Evolutionary conservation across 345 rosid genomes (phyloP).

Genomic region (Pistacia integerrima): DNA sequence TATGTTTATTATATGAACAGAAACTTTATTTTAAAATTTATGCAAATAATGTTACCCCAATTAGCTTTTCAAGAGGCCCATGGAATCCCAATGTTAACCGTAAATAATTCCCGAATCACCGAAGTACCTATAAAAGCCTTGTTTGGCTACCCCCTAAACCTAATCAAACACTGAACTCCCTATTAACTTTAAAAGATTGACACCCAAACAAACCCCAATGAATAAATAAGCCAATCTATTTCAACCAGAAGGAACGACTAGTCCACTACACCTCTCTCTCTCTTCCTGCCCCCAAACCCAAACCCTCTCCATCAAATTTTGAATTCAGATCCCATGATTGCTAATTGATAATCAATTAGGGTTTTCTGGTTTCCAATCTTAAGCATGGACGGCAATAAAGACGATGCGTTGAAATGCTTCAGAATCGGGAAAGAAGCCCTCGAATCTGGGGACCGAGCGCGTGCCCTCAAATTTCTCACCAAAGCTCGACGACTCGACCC

Average conservation of each 20-base stretch:
- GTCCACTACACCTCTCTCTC: neutral
- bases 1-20: too few relatives aligned
- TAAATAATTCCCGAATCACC: too few relatives aligned
- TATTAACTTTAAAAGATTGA: neutral
- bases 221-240: neutral
- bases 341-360: neutral
- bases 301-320: neutral
- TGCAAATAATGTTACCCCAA: too few relatives aligned
- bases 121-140: neutral
- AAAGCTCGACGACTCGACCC: constrained; percentile 99
- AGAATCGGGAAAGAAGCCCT: constrained; percentile 76
- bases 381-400: constrained; percentile 91
- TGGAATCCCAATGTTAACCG: too few relatives aligned
- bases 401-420: constrained; percentile 86
- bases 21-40: too few relatives aligned
- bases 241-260: neutral
- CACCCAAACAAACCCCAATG: constrained; percentile 16
- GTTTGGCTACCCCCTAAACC: neutral
- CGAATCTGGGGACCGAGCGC: constrained; percentile 71
- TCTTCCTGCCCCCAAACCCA: neutral
- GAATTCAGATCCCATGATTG: constrained; percentile 1
- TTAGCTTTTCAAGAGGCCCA: too few relatives aligned
- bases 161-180: neutral
- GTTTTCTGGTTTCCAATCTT: constrained; percentile 5
- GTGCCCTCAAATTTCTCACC: constrained; percentile 72